phyloP scores from a whole-genome alignment of 1,284 basidiomycete genomes.

The Apiotrichum sp. region DNA sequence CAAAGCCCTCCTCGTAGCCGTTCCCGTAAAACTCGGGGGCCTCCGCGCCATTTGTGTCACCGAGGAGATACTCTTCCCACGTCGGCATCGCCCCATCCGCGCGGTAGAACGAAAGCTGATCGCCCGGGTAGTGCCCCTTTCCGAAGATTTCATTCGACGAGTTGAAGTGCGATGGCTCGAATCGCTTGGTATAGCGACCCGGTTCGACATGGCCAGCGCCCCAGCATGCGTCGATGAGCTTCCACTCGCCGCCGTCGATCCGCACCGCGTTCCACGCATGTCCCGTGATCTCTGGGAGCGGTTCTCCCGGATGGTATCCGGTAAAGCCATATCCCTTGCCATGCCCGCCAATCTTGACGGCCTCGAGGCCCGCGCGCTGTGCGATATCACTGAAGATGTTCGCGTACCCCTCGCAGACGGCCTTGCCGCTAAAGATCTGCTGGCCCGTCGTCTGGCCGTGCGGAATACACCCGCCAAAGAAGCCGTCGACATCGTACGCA shows the following conservation, averaged over 20 bases:
- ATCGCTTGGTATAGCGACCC: not conserved
- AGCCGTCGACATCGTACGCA: slow-evolving; percentile 11
- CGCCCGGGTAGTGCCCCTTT: slow-evolving; percentile 4
- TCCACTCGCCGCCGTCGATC: slow-evolving; percentile 13
- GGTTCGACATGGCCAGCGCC: slow-evolving; percentile 7
- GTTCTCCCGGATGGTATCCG: not conserved
- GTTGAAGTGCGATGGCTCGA: slow-evolving; percentile 4
- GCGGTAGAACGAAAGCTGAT: not conserved
- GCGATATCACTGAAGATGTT: slow-evolving; percentile 7
- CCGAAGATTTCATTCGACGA: slow-evolving; percentile 10
- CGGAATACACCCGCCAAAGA: slow-evolving; percentile 5
- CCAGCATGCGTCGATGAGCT: slow-evolving; percentile 18
- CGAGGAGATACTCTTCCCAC: slow-evolving; percentile 9
- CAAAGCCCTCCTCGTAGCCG: not conserved
- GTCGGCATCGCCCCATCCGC: not conserved
- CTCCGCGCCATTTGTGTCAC: not conserved
- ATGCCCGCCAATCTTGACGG: slow-evolving; percentile 1
- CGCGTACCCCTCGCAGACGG: slow-evolving; percentile 14
- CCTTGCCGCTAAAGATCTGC: slow-evolving; percentile 8
- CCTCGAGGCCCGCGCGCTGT: slow-evolving; percentile 3
- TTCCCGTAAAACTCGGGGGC: not conserved
- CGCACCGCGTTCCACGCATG: slow-evolving; percentile 17
- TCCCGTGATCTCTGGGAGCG: not conserved
- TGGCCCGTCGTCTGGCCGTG: slow-evolving; percentile 1
- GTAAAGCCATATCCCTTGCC: slow-evolving; percentile 13